Percentiles rank a stretch among this genome's conserved stretches.
phyloP scores from a whole-genome alignment of 108 stramenopile genomes.

The Pinguiococcus pyrenoidosus region DNA sequence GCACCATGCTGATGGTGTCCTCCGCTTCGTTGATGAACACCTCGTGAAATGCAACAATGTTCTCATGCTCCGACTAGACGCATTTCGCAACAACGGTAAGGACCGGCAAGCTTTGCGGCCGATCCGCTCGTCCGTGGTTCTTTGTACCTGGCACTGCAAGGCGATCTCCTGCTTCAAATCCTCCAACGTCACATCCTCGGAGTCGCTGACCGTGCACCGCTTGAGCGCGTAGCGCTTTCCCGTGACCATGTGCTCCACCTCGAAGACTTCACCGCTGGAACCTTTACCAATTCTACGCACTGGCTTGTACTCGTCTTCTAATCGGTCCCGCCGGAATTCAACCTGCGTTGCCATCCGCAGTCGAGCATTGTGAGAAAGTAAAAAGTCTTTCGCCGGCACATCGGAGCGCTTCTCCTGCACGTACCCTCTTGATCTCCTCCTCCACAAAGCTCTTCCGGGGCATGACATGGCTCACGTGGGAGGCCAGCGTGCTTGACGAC shows the following conservation, averaged over 20 bases:
- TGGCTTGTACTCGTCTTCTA: no score
- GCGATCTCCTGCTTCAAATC: conserved; percentile 32
- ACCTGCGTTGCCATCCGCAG: no score
- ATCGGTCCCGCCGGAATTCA: no score
- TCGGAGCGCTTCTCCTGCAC: no score
- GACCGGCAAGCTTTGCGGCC: no score
- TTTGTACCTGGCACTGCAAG: conserved; percentile 22
- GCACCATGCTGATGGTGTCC: no score
- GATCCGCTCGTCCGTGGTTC: no score
- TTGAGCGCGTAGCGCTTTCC: conserved; percentile 25
- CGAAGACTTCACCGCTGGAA: conserved; percentile 25
- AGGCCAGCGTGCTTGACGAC: conserved; percentile 16
- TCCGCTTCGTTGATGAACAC: no score
- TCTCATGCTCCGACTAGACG: conserved; percentile 26
- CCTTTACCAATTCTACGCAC: conserved; percentile 38
- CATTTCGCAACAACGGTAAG: no score
- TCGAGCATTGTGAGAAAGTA: conserved; percentile 7
- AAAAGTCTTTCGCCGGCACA: conserved; percentile 10
- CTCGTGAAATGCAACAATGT: conserved; percentile 7
- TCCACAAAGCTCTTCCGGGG: background rate
- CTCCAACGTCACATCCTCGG: no score
- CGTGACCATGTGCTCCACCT: conserved; percentile 6
- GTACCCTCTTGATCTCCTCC: conserved; percentile 12
- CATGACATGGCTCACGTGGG: background rate
- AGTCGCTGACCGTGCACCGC: conserved; percentile 17